These are phyloP conservation scores for Avicennia marina DNA, from an alignment of 257 asterid species.

Conservation along the genomic window DNA sequence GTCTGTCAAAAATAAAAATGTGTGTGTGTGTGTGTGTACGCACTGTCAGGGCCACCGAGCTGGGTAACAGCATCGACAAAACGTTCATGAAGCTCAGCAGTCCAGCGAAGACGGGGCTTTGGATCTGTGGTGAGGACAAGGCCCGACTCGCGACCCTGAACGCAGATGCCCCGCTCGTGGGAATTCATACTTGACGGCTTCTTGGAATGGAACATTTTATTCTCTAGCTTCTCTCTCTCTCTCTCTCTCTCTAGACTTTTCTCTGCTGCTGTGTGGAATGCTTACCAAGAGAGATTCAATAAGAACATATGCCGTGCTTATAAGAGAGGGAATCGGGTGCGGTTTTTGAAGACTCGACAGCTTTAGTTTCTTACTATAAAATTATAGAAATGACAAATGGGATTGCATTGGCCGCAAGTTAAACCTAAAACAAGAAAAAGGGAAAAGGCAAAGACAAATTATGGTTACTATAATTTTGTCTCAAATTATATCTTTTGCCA, in stretches of 20 bases:
- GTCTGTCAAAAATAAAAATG: too few relatives aligned
- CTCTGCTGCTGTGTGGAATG: neutral
- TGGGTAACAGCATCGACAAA: constrained; percentile 90
- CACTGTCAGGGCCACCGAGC: constrained; percentile 94
- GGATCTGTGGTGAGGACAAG: constrained; percentile 95
- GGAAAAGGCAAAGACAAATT: too few relatives aligned
- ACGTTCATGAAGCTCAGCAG: constrained; percentile 89
- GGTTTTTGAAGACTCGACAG: constrained; percentile 30
- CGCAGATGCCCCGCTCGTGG: constrained; percentile 38
- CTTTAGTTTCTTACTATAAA: constrained; percentile 10
- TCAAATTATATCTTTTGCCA: too few relatives aligned
- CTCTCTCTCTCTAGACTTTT: constrained; percentile 4
- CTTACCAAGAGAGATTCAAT: too few relatives aligned
- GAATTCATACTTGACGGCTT: constrained; percentile 43
- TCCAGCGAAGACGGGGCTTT: constrained; percentile 92
- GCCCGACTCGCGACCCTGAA: constrained; percentile 69
- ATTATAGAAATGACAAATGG: too few relatives aligned
- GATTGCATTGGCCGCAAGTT: constrained; percentile 13
- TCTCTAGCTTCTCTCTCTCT: constrained; percentile 16
- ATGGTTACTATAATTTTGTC: too few relatives aligned
- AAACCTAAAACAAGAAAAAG: too few relatives aligned
- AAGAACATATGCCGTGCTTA: constrained; percentile 21
- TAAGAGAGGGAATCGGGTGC: constrained; percentile 37
- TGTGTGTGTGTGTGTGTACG: neutral
- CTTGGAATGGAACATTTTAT: constrained; percentile 44